Percentiles rank a stretch among this genome's conserved stretches.
phyloP scores from a whole-genome alignment of 225 moss, liverwort and hornwort genomes.

The Marchantia polymorpha region DNA sequence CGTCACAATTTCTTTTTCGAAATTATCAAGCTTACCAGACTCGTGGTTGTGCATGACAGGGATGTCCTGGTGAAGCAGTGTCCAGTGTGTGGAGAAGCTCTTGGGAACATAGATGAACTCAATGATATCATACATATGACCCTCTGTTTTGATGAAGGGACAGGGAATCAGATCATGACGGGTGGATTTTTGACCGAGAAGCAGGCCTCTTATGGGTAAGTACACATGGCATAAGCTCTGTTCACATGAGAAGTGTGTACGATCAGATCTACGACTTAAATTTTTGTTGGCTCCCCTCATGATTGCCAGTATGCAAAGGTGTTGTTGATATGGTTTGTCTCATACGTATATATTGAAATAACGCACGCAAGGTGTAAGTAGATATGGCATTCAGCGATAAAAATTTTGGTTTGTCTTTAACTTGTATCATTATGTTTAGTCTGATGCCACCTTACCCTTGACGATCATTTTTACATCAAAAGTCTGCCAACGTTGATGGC shows the following conservation, averaged over 20 bases:
- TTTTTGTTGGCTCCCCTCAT: no score
- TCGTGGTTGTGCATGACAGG: conserved; percentile 42
- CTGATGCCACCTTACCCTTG: no score
- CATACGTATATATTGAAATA: no score
- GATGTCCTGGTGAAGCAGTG: conserved; percentile 68
- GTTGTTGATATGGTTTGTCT: no score
- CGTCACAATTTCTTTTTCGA: not conserved
- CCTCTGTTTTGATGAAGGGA: conserved; percentile 99
- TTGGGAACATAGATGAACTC: conserved; percentile 60
- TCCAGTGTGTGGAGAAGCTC: conserved; percentile 91
- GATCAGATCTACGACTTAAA: no score
- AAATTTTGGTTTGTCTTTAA: no score
- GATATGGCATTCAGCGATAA: no score
- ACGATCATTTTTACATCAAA: no score
- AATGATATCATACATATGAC: conserved; percentile 98
- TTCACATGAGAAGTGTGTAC: no score
- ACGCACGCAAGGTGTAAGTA: no score
- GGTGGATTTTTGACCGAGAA: conserved; percentile 97
- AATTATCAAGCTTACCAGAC: not conserved
- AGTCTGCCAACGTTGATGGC: not conserved
- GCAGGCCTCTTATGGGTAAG: conserved; percentile 89
- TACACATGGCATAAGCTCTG: not conserved
- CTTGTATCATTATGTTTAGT: no score
- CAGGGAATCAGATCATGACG: conserved; percentile 84
- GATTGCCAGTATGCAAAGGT: no score